These are phyloP conservation scores for Lactarius tabidus DNA, from an alignment of 768 basidiomycete genomes.

Conservation along the genomic window DNA sequence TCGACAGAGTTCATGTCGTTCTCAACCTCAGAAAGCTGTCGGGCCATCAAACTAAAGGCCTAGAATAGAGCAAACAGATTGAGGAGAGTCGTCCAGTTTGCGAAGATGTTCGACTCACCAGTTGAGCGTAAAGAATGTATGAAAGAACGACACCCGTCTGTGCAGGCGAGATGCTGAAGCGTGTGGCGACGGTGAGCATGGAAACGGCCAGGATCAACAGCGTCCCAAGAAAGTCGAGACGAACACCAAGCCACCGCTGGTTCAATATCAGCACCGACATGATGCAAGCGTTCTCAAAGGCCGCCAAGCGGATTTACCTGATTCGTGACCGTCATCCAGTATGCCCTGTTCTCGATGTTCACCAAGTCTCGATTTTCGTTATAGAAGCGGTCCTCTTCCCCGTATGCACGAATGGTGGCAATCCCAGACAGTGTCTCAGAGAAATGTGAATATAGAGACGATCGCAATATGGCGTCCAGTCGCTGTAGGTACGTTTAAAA, in stretches of 20 bases:
- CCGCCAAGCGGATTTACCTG: slow-evolving; percentile 49
- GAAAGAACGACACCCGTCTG: slow-evolving; percentile 75
- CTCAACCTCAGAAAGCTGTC: slow-evolving; percentile 80
- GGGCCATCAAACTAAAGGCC: slow-evolving; percentile 70
- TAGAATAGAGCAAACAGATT: slow-evolving; percentile 27
- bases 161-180: slow-evolving; percentile 71
- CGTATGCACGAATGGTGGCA: slow-evolving; percentile 85
- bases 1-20: slow-evolving; percentile 94
- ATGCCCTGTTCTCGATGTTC: slow-evolving; percentile 85
- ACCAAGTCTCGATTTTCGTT: slow-evolving; percentile 72
- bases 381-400: slow-evolving; percentile 71
- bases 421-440: slow-evolving; percentile 86
- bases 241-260: slow-evolving; percentile 81
- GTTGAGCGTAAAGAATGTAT: slow-evolving; percentile 77
- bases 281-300: slow-evolving; percentile 45
- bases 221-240: slow-evolving; percentile 78
- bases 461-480: slow-evolving; percentile 78
- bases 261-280: slow-evolving; percentile 67
- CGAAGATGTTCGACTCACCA: slow-evolving; percentile 37
- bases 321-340: slow-evolving; percentile 82
- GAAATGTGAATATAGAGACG: slow-evolving; percentile 89
- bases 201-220: slow-evolving; percentile 72
- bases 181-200: slow-evolving; percentile 69
- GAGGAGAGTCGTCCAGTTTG: background rate
- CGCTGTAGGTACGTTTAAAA: slow-evolving; percentile 36